Evolutionary conservation across 129 eudicot genomes (phyloP).

Genomic region (Apium graveolens): DNA sequence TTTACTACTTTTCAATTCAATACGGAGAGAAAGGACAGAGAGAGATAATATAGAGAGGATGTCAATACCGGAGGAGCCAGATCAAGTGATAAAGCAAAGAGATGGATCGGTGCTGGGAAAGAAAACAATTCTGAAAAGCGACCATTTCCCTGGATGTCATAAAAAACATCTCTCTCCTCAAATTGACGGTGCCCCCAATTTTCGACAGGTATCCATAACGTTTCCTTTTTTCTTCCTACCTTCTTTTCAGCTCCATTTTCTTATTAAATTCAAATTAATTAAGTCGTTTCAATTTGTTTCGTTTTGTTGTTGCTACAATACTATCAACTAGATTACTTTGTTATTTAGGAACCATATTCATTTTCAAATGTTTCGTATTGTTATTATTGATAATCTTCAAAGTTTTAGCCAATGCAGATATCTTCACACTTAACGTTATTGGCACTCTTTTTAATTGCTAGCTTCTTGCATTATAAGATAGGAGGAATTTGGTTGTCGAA

Average conservation of each 20-base stretch:
- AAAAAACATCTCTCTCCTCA: slow-evolving; percentile 82
- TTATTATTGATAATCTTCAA: neutral
- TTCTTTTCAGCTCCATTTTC: too few relatives aligned
- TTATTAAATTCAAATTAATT: too few relatives aligned
- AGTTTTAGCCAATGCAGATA: neutral
- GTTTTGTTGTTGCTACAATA: neutral
- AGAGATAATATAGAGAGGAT: slow-evolving; percentile 9
- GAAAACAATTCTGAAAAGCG: slow-evolving; percentile 91
- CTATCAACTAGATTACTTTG: neutral
- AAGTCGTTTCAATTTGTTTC: too few relatives aligned
- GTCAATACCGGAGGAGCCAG: slow-evolving; percentile 79
- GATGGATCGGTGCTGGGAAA: slow-evolving; percentile 96
- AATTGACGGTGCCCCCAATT: slow-evolving; percentile 93
- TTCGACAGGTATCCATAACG: slow-evolving; percentile 54
- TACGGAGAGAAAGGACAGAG: neutral
- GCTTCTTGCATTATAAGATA: neutral
- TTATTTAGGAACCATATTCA: too few relatives aligned
- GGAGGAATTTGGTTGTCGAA: neutral
- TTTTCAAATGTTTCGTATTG: neutral
- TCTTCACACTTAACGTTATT: neutral
- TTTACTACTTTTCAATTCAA: neutral
- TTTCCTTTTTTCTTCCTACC: too few relatives aligned
- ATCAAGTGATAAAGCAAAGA: slow-evolving; percentile 77
- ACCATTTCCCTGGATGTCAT: slow-evolving; percentile 98
- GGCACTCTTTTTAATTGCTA: neutral